phyloP scores from a whole-genome alignment of 2,329 filamentous ascomycete genomes.

The Alternaria arbusti region DNA sequence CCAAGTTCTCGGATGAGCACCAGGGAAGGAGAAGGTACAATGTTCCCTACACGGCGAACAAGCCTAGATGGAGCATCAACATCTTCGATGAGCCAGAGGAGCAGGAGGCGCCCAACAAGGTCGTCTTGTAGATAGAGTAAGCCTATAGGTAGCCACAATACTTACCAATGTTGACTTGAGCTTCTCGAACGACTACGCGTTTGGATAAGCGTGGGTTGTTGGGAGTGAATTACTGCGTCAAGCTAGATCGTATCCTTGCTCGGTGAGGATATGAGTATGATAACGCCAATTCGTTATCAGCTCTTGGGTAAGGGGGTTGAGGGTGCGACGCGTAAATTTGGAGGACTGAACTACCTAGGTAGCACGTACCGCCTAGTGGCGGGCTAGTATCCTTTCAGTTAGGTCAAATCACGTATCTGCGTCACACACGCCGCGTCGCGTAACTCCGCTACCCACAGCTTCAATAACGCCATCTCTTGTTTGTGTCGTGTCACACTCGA shows the following conservation, averaged over 20 bases:
- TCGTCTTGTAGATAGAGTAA: slow-evolving; percentile 30
- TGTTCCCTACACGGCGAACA: slow-evolving; percentile 50
- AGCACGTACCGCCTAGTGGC: not conserved
- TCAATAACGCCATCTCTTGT: not conserved
- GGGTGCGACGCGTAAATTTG: not conserved
- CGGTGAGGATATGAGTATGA: not conserved
- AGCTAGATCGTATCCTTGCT: not conserved
- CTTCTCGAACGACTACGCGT: not conserved
- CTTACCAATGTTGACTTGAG: not conserved
- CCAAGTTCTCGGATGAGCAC: slow-evolving; percentile 57
- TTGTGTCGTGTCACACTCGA: not conserved
- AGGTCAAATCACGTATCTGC: not conserved
- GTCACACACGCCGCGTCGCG: not conserved
- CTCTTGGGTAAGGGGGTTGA: not conserved
- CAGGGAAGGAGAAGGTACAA: slow-evolving; percentile 66
- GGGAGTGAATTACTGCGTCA: not conserved
- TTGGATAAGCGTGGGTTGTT: not conserved
- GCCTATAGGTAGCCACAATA: not conserved
- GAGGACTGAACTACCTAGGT: not conserved
- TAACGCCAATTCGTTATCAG: not conserved
- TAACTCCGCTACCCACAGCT: not conserved
- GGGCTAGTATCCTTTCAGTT: not conserved
- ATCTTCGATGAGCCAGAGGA: slow-evolving; percentile 63
- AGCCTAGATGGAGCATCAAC: slow-evolving; percentile 63
- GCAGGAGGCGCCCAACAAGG: slow-evolving; percentile 57